A percentile compares a stretch with the other conserved stretches of the same genome.
phyloP scores from a whole-genome alignment of 2,329 filamentous ascomycete genomes.

The Blumeria graminis region DNA sequence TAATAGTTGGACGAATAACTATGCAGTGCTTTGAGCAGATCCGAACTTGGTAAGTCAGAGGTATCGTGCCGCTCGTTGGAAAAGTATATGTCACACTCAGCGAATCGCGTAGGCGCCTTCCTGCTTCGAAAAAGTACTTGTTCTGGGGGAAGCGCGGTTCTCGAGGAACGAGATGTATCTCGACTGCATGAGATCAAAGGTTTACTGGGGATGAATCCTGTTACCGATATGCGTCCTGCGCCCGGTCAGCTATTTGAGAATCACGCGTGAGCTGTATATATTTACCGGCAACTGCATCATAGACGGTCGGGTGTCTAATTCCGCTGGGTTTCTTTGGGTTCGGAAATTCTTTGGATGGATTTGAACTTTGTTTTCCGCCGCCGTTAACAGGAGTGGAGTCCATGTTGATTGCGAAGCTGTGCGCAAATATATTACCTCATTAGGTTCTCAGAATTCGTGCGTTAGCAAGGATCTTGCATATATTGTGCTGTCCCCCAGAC shows the following conservation, averaged over 20 bases:
- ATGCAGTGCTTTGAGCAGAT: slow-evolving; percentile 46
- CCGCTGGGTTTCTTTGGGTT: background rate
- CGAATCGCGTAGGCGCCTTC: slow-evolving; percentile 39
- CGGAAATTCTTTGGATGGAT: background rate
- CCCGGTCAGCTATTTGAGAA: slow-evolving; percentile 3
- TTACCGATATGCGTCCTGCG: slow-evolving; percentile 19
- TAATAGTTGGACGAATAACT: slow-evolving; percentile 45
- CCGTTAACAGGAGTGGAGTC: no score
- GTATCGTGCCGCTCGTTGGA: slow-evolving; percentile 32
- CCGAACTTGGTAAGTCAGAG: slow-evolving; percentile 35
- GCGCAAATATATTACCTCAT: no score
- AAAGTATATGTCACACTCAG: slow-evolving; percentile 48
- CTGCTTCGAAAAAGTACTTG: slow-evolving; percentile 43
- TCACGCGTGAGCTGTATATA: background rate
- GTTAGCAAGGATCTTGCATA: no score
- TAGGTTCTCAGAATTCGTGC: no score
- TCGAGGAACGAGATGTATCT: slow-evolving; percentile 13
- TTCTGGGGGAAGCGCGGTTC: slow-evolving; percentile 32
- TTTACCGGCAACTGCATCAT: slow-evolving; percentile 48
- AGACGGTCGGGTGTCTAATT: slow-evolving; percentile 29
- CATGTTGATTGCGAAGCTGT: no score
- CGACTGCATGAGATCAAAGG: slow-evolving; percentile 9
- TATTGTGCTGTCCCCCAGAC: no score
- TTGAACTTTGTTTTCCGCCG: no score
- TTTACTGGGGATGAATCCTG: slow-evolving; percentile 18